Conservation (phyloP, 176 grass and related monocot species). For the Zoysia japonica region DNA sequence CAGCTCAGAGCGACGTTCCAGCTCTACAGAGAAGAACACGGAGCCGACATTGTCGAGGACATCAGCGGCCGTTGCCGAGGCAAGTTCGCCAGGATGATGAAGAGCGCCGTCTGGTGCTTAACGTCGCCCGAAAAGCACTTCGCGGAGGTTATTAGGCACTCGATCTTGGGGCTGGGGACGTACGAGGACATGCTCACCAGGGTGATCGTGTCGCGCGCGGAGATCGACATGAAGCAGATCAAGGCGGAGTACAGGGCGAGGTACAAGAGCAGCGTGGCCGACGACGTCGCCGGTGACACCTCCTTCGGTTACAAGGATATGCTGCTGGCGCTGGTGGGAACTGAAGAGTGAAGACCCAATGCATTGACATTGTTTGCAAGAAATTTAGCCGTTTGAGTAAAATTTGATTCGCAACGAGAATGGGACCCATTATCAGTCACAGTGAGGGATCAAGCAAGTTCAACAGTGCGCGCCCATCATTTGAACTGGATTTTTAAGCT, state of each 20-base stretch:
- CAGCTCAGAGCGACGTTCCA: constrained; percentile 49
- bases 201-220: constrained; percentile 67
- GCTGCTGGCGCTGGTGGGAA: constrained; percentile 56
- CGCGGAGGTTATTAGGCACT: constrained; percentile 74
- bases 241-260: constrained; percentile 61
- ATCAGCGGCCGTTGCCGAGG: constrained; percentile 43
- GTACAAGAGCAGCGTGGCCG: constrained; percentile 58
- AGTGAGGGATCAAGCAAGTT: too few relatives aligned
- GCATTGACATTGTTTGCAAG: too few relatives aligned
- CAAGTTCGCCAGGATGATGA: constrained; percentile 49
- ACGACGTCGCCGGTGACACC: constrained; percentile 66
- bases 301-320: constrained; percentile 69
- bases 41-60: constrained; percentile 49
- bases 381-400: too few relatives aligned
- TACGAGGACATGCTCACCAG: constrained; percentile 81
- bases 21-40: constrained; percentile 31
- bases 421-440: too few relatives aligned
- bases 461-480: too few relatives aligned
- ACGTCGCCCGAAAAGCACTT: constrained; percentile 78
- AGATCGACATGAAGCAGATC: constrained; percentile 73
- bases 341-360: constrained; percentile 23
- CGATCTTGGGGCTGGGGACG: constrained; percentile 71
- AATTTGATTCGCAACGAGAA: too few relatives aligned
- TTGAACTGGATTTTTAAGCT: too few relatives aligned
- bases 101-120: constrained; percentile 65